These are phyloP conservation scores for Endotrypanum monterogeii DNA, from an alignment of 208 protist species.

Conservation along the genomic window DNA sequence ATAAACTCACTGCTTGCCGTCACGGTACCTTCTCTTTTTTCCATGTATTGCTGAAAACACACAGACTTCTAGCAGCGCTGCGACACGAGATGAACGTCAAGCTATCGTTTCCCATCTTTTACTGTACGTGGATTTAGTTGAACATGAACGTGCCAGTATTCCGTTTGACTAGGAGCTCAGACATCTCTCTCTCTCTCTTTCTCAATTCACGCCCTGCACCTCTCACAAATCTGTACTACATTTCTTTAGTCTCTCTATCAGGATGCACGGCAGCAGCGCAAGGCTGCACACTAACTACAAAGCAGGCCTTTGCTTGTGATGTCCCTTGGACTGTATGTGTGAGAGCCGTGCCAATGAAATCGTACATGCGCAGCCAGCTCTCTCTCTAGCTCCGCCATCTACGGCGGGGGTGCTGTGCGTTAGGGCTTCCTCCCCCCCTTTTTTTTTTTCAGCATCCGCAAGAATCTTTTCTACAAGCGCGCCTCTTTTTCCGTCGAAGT, in stretches of 20 bases:
- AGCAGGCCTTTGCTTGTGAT: not conserved
- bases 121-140: not conserved
- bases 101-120: not conserved
- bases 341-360: conserved; percentile 17
- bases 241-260: not conserved
- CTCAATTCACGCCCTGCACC: not conserved
- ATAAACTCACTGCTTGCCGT: not conserved
- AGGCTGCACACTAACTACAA: not conserved
- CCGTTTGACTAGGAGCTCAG: not conserved
- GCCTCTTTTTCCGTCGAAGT: conserved; percentile 26
- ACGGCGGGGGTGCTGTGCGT: conserved; percentile 42
- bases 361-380: conserved; percentile 44
- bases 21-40: not conserved
- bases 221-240: not conserved
- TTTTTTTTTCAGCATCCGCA: conserved; percentile 24
- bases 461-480: conserved; percentile 29
- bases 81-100: not conserved
- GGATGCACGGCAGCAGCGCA: not conserved
- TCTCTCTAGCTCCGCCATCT: conserved; percentile 48
- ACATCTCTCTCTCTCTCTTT: not conserved
- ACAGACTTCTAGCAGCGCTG: no score
- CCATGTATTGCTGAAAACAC: not conserved
- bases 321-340: not conserved
- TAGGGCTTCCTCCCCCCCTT: conserved; percentile 50
- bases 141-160: not conserved